Conservation (phyloP, 169 alveolate species). For the Eimeria praecox region DNA sequence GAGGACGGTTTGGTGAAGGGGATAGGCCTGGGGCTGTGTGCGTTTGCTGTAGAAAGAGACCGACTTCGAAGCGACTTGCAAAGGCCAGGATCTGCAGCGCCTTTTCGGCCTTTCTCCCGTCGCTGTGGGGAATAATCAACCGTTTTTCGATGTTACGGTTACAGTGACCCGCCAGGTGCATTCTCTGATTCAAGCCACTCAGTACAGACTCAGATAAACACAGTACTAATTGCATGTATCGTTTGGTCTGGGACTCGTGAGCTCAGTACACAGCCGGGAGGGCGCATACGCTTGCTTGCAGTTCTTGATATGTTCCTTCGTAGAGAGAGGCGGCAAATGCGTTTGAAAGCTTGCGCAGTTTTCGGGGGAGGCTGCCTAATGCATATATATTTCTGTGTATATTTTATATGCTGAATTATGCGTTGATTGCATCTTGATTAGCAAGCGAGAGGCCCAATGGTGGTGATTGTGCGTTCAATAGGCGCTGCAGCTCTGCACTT, state of each 20-base stretch:
- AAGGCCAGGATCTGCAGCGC: conserved; percentile 40
- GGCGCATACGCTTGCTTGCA: no score
- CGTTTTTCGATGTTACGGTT: conserved; percentile 64
- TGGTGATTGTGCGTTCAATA: neutral
- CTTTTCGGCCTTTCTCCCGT: conserved; percentile 64
- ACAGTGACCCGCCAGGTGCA: conserved; percentile 55
- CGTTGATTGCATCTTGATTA: no score
- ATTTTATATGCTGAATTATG: neutral
- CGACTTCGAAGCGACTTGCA: neutral
- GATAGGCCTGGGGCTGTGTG: no score
- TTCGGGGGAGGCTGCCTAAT: no score
- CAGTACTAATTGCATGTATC: no score
- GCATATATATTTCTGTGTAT: neutral
- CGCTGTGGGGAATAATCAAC: conserved; percentile 27
- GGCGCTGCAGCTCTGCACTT: conserved; percentile 16
- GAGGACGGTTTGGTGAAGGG: no score
- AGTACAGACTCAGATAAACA: no score
- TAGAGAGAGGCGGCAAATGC: no score
- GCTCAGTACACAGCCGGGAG: neutral
- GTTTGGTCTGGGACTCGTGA: no score
- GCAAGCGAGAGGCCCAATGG: neutral
- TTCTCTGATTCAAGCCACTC: neutral
- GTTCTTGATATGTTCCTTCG: no score
- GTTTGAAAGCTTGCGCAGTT: no score
- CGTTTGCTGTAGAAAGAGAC: conserved; percentile 23